Conservation (phyloP, 2,329 filamentous ascomycete genomes). For the Zasmidium angulare region DNA sequence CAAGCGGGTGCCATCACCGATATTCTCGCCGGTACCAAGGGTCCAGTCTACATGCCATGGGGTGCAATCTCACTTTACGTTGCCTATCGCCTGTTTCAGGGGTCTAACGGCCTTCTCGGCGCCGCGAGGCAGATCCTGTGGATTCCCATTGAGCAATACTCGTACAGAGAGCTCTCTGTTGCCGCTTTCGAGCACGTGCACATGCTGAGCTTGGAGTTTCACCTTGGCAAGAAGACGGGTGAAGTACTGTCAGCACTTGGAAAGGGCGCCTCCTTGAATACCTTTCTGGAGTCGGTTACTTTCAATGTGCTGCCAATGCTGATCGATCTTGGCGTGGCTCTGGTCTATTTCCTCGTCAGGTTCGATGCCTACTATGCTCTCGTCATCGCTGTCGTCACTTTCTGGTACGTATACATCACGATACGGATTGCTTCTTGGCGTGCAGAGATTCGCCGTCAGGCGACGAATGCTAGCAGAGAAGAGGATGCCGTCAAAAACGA, state of each 20-base stretch:
- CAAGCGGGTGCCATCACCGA: conserved; percentile 81
- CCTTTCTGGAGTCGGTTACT: conserved; percentile 92
- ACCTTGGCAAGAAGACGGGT: conserved; percentile 92
- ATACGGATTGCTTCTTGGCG: conserved; percentile 94
- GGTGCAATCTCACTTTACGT: conserved; percentile 73
- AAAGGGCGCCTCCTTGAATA: conserved; percentile 94
- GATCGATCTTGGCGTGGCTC: conserved; percentile 80
- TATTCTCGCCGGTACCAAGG: conserved; percentile 62
- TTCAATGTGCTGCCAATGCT: conserved; percentile 96
- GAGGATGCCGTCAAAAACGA: conserved; percentile 99
- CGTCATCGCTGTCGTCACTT: conserved; percentile 85
- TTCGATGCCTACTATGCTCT: conserved; percentile 91
- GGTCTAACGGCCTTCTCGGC: conserved; percentile 81
- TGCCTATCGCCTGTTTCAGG: conserved; percentile 77
- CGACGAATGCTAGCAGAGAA: conserved; percentile 92
- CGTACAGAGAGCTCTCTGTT: conserved; percentile 89
- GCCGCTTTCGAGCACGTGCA: conserved; percentile 98
- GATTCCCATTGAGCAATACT: conserved; percentile 97
- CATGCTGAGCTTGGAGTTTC: conserved; percentile 90
- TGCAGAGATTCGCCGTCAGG: conserved; percentile 84
- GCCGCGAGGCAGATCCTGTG: conserved; percentile 80
- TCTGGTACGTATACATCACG: conserved; percentile 94
- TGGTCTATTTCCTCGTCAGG: conserved; percentile 72
- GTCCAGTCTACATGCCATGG: conserved; percentile 64
- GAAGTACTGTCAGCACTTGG: conserved; percentile 94